Evolutionary conservation across 2,329 filamentous ascomycete species (phyloP), one percentile per base, ranked within the genome.

Genomic region (Zasmidium cellare): DNA sequence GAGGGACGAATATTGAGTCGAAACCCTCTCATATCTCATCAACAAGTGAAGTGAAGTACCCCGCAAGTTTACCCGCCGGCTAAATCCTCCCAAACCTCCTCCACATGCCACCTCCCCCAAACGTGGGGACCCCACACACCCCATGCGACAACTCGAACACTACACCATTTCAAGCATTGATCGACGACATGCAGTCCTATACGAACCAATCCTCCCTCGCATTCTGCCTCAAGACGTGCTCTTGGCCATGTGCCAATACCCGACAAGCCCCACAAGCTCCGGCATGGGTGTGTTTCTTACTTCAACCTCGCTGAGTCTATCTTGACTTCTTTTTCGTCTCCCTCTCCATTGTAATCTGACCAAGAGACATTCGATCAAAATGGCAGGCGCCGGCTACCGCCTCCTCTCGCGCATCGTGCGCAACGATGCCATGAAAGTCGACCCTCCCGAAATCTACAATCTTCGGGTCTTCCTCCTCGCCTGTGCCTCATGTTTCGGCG

Each of bases 401-500:
- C 11, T 25, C 9, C 41, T 53, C 68, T 80, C 88, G 65, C 83
- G 83, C 73, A 90, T 53, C 68, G 81, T 88, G 65, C 83, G 83
- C 73, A 90, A 90, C 77, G 85, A 90, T 72, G 84, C 87, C 46
- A 89, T 90, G 83, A 85, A 81, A 68, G 73, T 76, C 24, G 87
- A 89, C 68, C 87, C 87, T 24, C 78, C 80, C 14, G 82, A 87
- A 69, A 85, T 89, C 58, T 89, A 89, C 74, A 85, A 85, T 68
- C 89, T 86, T 86, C 82, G 86, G 55, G 85, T 87, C 28, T 83
- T 87, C 62, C 38, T 61, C n/a, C 56, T 61, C 23, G 59, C 59
- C 46, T 84, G 80, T 68, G 84, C 85, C 62, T 79, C 84, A 41
- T 89, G 86, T 72, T 90, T 88, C 59, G 87, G 87, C 59, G 87